Evolutionary conservation across 2,329 filamentous ascomycete genomes (phyloP).

Genomic region (Diaporthe citriasiana): DNA sequence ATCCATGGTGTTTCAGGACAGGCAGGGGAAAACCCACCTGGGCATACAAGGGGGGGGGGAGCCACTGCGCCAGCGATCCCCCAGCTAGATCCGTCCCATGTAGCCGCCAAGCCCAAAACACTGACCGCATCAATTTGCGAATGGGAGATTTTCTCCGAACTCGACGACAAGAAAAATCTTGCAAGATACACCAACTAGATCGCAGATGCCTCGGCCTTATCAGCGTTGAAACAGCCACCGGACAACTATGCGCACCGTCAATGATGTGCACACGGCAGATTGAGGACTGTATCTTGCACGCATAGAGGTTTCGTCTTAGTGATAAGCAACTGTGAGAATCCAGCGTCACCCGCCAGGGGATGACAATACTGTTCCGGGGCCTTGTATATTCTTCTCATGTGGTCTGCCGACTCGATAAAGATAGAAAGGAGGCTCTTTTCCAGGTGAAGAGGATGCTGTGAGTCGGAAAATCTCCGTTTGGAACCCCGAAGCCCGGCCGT

Average conservation of each 20-base stretch:
- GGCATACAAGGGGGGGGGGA: neutral
- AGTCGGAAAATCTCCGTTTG: slow-evolving; percentile 13
- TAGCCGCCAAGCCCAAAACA: slow-evolving; percentile 28
- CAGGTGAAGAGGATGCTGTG: neutral
- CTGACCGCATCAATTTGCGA: slow-evolving; percentile 12
- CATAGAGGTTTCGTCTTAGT: neutral
- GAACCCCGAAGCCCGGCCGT: neutral
- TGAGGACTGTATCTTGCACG: too few relatives aligned
- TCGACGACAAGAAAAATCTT: neutral
- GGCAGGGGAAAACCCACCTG: slow-evolving; percentile 34
- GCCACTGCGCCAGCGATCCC: slow-evolving; percentile 5
- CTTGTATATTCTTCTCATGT: neutral
- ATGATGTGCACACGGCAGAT: neutral
- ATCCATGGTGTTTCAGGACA: slow-evolving; percentile 40
- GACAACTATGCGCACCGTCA: neutral
- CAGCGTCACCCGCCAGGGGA: neutral
- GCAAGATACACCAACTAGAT: neutral
- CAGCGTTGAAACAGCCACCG: neutral
- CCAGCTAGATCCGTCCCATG: slow-evolving; percentile 17
- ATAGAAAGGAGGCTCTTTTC: neutral
- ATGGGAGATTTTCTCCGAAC: slow-evolving; percentile 29
- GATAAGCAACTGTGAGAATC: neutral
- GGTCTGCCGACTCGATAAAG: neutral
- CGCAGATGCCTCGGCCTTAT: slow-evolving; percentile 6
- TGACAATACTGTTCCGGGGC: neutral